Conservation (phyloP, 768 basidiomycete species). For the Amyloporia xantha region DNA sequence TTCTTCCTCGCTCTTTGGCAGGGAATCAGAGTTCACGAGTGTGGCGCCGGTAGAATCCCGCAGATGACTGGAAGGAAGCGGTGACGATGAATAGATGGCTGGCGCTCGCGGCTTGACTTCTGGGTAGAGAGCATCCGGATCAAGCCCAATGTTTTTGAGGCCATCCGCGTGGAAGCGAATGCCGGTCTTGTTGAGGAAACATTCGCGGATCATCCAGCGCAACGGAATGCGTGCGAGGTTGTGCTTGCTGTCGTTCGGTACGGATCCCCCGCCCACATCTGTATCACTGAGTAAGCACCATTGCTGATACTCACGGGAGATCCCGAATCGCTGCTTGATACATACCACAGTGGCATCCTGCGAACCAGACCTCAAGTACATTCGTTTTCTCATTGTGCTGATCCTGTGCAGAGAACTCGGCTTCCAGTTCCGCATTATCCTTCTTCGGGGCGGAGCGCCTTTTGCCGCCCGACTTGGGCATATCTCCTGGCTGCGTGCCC, state of each 20-base stretch:
- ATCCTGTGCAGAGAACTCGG: conserved; percentile 28
- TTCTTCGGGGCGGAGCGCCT: conserved; percentile 12
- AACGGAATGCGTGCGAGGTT: conserved; percentile 65
- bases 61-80: not conserved
- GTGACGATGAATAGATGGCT: conserved; percentile 6
- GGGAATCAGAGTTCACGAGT: not conserved
- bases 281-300: too few relatives aligned
- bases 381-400: conserved; percentile 37
- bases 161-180: conserved; percentile 29
- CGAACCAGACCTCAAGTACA: conserved; percentile 76
- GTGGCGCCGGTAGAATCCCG: not conserved
- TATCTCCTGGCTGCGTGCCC: conserved; percentile 46
- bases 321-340: too few relatives aligned
- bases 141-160: conserved; percentile 26
- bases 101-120: conserved; percentile 19
- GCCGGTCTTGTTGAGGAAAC: conserved; percentile 40
- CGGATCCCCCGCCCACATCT: conserved; percentile 76
- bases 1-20: conserved; percentile 38
- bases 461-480: conserved; percentile 26
- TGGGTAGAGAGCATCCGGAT: conserved; percentile 23
- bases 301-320: too few relatives aligned
- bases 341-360: conserved; percentile 67
- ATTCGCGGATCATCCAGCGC: conserved; percentile 50
- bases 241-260: conserved; percentile 47
- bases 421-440: conserved; percentile 33